Conservation (phyloP, 805 yeast species). For the Candida morakotiae region DNA sequence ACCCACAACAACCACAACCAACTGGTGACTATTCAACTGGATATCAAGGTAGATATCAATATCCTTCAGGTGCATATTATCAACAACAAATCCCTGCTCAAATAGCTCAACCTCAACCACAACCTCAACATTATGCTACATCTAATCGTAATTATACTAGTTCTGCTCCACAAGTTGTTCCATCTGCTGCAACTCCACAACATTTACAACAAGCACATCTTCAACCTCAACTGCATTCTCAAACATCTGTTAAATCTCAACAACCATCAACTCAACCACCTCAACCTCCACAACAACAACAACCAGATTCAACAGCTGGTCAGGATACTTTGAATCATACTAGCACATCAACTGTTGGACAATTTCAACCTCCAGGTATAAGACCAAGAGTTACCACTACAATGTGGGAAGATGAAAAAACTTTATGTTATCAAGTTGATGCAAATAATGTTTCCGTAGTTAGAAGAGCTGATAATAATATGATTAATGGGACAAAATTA, state of each 20-base stretch:
- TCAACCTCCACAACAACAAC: conserved; percentile 7
- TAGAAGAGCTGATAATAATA: conserved; percentile 78
- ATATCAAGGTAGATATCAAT: conserved; percentile 17
- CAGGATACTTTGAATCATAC: conserved; percentile 16
- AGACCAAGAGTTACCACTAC: conserved; percentile 74
- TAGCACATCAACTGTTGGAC: conserved; percentile 33
- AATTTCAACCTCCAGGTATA: conserved; percentile 43
- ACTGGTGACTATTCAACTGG: conserved; percentile 12
- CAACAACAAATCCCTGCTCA: conserved; percentile 21
- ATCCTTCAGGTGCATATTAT: conserved; percentile 4
- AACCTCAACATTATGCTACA: conserved; percentile 17
- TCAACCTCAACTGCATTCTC: conserved; percentile 2
- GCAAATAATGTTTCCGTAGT: conserved; percentile 78
- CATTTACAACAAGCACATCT: conserved; percentile 7
- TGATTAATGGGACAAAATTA: conserved; percentile 82
- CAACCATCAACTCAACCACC: conserved; percentile 7
- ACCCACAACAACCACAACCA: conserved; percentile 4
- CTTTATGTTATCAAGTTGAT: conserved; percentile 81
- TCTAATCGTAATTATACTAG: conserved; percentile 9
- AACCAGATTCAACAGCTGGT: conserved; percentile 10
- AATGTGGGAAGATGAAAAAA: conserved; percentile 89
- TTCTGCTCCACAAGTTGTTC: conserved; percentile 9
- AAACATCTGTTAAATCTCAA: neutral
- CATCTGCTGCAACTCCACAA: conserved; percentile 7
- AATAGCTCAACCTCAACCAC: conserved; percentile 18